Percentiles rank a stretch among this genome's conserved stretches.
Evolutionary conservation across 1,139 yeast genomes (phyloP).

Genomic region (Geotrichum candidum): DNA sequence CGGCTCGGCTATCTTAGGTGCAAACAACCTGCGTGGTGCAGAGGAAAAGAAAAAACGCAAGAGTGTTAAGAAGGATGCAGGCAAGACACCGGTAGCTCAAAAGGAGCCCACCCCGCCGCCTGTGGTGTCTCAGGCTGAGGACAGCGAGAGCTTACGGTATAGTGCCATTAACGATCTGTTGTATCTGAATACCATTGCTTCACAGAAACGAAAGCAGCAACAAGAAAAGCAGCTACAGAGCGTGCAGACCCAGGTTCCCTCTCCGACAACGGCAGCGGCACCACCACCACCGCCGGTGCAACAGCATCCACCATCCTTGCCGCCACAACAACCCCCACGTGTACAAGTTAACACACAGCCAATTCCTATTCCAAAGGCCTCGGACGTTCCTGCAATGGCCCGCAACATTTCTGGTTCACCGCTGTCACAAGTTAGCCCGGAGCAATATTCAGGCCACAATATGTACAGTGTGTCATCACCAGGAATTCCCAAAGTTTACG

Average conservation of each 20-base stretch:
- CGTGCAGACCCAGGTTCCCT: background rate
- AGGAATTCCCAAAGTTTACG: background rate
- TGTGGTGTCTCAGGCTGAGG: background rate
- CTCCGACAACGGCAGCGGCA: background rate
- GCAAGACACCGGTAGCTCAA: background rate
- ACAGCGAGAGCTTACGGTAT: background rate
- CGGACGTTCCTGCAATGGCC: background rate
- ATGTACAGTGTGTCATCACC: background rate
- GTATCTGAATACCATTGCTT: background rate
- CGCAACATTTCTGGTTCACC: background rate
- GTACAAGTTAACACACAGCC: background rate
- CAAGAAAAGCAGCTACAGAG: background rate
- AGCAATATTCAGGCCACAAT: background rate
- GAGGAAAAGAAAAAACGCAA: background rate
- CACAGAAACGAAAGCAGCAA: background rate
- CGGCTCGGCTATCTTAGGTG: background rate
- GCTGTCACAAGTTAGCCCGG: background rate
- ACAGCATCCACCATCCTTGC: background rate
- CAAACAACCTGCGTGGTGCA: background rate
- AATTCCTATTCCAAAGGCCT: background rate
- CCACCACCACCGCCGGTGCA: background rate
- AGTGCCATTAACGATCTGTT: constrained; percentile 5
- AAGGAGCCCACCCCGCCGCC: background rate
- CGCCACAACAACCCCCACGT: background rate
- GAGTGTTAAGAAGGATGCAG: background rate